Evolutionary conservation across 192 early-diverging fungal genomes (phyloP).

Genomic region (Rhizophagus prolifer): DNA sequence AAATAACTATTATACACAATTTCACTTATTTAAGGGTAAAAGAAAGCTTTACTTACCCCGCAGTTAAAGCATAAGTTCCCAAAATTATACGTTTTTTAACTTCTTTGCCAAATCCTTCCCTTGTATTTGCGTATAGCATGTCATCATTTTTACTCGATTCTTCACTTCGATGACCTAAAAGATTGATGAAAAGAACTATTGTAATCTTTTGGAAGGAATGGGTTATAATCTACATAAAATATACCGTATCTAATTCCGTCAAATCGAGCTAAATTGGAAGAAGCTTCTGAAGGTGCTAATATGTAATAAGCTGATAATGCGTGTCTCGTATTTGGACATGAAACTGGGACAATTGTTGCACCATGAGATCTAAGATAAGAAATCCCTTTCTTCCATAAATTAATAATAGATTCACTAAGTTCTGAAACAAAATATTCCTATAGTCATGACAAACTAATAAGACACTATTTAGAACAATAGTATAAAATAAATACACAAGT

Average conservation of each 20-base stretch:
- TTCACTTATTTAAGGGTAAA: neutral
- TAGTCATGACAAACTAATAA: constrained; percentile 27
- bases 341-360: constrained; percentile 67
- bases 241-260: constrained; percentile 86
- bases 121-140: constrained; percentile 58
- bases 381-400: constrained; percentile 63
- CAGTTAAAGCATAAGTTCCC: constrained; percentile 83
- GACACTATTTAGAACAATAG: neutral
- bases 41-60: constrained; percentile 47
- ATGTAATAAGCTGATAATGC: constrained; percentile 87
- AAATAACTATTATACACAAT: constrained; percentile 5
- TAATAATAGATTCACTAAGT: constrained; percentile 52
- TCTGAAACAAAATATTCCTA: constrained; percentile 79
- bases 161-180: constrained; percentile 41
- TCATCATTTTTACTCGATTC: constrained; percentile 24
- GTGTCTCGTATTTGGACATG: constrained; percentile 65
- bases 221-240: neutral
- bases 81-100: constrained; percentile 82
- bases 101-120: constrained; percentile 74
- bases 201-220: neutral
- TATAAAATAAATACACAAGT: constrained; percentile 18
- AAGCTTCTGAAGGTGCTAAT: constrained; percentile 86
- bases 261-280: constrained; percentile 85
- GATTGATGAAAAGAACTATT: neutral
- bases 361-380: constrained; percentile 55